phyloP scores from a whole-genome alignment of 2,329 filamentous ascomycete species.

The Trichoderma aggressivum region DNA sequence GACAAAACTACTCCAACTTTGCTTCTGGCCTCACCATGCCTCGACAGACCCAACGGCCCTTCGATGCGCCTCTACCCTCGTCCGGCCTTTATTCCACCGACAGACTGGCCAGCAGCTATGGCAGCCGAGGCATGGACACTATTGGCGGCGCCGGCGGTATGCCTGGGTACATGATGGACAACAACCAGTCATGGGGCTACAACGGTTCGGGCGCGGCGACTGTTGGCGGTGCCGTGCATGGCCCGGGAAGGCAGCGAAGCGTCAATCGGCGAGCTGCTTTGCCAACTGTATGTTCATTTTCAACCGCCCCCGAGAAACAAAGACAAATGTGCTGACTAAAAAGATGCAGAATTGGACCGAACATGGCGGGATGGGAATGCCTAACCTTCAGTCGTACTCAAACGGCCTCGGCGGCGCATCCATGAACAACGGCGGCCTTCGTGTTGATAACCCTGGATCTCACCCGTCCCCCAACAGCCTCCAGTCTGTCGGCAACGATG shows the following conservation, averaged over 20 bases:
- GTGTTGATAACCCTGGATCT: conserved; percentile 41
- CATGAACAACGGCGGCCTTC: conserved; percentile 41
- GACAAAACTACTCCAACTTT: conserved; percentile 56
- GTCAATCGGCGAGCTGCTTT: conserved; percentile 59
- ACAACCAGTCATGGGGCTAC: conserved; percentile 79
- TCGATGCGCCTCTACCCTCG: conserved; percentile 64
- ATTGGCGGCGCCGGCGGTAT: conserved; percentile 39
- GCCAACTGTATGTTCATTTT: conserved; percentile 62
- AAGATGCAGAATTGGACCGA: conserved; percentile 49
- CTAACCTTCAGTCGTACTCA: conserved; percentile 35
- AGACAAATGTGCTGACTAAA: background rate
- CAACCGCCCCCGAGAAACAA: background rate
- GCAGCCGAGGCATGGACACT: conserved; percentile 56
- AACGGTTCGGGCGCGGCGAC: conserved; percentile 62
- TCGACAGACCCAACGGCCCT: conserved; percentile 65
- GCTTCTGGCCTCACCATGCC: conserved; percentile 44
- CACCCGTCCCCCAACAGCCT: conserved; percentile 40
- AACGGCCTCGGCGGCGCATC: conserved; percentile 34
- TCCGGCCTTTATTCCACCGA: conserved; percentile 70
- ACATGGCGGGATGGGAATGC: conserved; percentile 43
- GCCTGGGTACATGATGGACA: conserved; percentile 56
- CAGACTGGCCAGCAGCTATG: conserved; percentile 57
- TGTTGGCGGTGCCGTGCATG: conserved; percentile 62
- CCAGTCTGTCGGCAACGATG: conserved; percentile 46
- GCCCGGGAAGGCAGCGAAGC: conserved; percentile 54